Base-by-base conservation (phyloP, 495 filamentous ascomycete species). In the Podospora sp. region DNA sequence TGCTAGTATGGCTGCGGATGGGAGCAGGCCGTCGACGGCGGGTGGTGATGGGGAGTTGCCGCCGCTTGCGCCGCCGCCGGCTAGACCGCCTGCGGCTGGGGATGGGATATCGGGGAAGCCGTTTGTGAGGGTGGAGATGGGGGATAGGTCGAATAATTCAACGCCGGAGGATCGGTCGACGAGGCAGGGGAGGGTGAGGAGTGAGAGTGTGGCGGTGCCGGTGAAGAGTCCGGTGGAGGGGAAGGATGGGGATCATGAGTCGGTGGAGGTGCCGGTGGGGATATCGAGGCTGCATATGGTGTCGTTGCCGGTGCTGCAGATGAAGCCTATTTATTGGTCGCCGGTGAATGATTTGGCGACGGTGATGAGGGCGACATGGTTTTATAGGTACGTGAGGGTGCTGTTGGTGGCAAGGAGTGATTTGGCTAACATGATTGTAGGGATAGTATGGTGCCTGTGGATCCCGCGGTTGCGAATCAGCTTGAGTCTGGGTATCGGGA, bases 311-410 rank as follows among this genome's bases (percentile, higher is more conserved):
- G 75, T 78, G 7, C 76, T 89, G 12, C 78, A 91, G 79, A 97
- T 99, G 93, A 90, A 94, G 75, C 95, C 95, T 0, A 97, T 98
- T 50, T 99, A 99, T 72, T 99, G 95, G 95, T 93, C 89, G 36
- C 94, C 95, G n/a, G 85, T 97, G 22, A 91, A 96, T 69, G 95
- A 99, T 73, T 85, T 97, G 18, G 89, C 92, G 9, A 82, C 84
- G 11, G 94, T 97, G 8, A 79, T 91, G 72, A 86, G 95, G 50
- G 93, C 91, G 0, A 98, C 95, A 0, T 99, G 95, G 95, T 98
- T 99, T 73, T 98, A 97, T 76, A 71, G 71, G 73, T 75, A 24
- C 6, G 56, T 21, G 22, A 57, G n/a, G n/a, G n/a, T n/a, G n/a
- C n/a, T n/a, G 8, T 60, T 8, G 16, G 36, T 35, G 26, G 16